Evolutionary conservation across 306 rosid species (phyloP).

Genomic region (Spatholobus suberectus): DNA sequence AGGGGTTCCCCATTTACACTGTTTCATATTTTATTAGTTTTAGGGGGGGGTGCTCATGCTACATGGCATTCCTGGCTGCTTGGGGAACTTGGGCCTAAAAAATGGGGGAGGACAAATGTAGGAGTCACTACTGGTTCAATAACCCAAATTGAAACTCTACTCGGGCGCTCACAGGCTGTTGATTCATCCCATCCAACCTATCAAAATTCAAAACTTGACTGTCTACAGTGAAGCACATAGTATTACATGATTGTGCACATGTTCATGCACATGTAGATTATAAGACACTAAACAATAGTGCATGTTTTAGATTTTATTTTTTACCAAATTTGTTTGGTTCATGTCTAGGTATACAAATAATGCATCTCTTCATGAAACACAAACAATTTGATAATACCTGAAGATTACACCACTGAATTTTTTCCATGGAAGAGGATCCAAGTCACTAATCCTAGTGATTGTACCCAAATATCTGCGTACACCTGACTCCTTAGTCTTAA

Average conservation of each 20-base stretch:
- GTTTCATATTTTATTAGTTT: no score
- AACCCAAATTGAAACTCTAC: constrained; percentile 93
- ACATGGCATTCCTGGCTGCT: constrained; percentile 99
- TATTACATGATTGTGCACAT: no score
- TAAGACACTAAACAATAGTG: constrained; percentile 7
- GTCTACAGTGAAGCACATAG: background rate
- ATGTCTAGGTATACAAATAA: constrained; percentile 27
- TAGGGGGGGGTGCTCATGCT: constrained; percentile 16
- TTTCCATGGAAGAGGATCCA: constrained; percentile 89
- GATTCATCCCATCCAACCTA: constrained; percentile 99
- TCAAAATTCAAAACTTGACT: constrained; percentile 33
- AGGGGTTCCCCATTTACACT: no score
- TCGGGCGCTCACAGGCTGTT: constrained; percentile 91
- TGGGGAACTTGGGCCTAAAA: constrained; percentile 92
- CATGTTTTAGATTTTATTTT: background rate
- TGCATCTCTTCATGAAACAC: constrained; percentile 3
- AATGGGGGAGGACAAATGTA: constrained; percentile 98
- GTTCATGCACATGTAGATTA: background rate
- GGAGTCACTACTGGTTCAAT: constrained; percentile 97
- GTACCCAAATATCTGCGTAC: constrained; percentile 99
- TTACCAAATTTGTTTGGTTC: no score
- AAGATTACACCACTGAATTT: constrained; percentile 96
- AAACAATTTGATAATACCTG: constrained; percentile 59
- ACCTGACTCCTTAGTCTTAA: constrained; percentile 97
- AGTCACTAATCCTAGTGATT: constrained; percentile 83